phyloP scores from a whole-genome alignment of 768 basidiomycete genomes.

The Lenzites betulinus region DNA sequence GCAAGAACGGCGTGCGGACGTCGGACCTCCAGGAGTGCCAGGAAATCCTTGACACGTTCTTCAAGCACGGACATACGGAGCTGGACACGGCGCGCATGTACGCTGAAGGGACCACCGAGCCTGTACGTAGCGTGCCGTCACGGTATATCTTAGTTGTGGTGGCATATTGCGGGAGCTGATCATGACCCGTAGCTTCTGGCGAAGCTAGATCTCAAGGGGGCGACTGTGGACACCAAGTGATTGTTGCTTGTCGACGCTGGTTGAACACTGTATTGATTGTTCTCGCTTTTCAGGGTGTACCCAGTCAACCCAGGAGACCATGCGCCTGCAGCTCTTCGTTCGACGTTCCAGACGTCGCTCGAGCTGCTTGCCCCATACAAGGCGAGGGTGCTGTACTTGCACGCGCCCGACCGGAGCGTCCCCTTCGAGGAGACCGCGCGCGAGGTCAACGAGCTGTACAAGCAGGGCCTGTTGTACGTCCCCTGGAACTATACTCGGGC shows the following conservation, averaged over 20 bases:
- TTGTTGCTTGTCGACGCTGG: not conserved
- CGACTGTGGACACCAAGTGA: conserved; percentile 55
- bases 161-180: not conserved
- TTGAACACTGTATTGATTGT: not conserved
- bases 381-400: conserved; percentile 56
- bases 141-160: no score
- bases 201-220: conserved; percentile 42
- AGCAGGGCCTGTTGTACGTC: conserved; percentile 53
- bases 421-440: conserved; percentile 58
- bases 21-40: conserved; percentile 40
- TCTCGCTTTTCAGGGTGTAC: conserved; percentile 37
- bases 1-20: conserved; percentile 44
- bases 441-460: conserved; percentile 55
- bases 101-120: conserved; percentile 56
- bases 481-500: no score
- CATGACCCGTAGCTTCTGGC: conserved; percentile 36
- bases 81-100: conserved; percentile 57
- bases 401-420: conserved; percentile 59
- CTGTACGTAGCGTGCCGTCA: conserved; percentile 32
- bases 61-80: conserved; percentile 44
- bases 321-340: conserved; percentile 41
- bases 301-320: conserved; percentile 46
- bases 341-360: conserved; percentile 47
- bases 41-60: conserved; percentile 48
- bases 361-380: conserved; percentile 47